A percentile compares a stretch with the other conserved stretches of the same genome.
These are phyloP conservation scores for Chloranthus sessilifolius DNA, from an alignment of 164 flowering plant genomes.

Conservation along the genomic window DNA sequence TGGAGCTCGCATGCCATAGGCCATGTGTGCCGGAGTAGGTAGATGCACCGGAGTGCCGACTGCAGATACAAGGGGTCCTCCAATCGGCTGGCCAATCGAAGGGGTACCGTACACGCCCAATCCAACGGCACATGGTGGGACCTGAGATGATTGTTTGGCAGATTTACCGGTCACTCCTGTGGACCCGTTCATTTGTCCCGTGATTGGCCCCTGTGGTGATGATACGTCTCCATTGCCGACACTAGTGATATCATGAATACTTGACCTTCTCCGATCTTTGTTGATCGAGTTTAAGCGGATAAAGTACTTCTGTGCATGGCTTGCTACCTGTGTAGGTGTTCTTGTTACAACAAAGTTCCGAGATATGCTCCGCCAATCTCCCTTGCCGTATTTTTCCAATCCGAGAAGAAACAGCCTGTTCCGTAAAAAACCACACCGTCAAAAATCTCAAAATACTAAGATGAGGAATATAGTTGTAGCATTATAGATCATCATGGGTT, in stretches of 20 bases:
- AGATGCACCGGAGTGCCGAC: conserved; percentile 85
- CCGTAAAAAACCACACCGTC: conserved; percentile 1
- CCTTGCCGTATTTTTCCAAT: conserved; percentile 90
- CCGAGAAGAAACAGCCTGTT: conserved; percentile 87
- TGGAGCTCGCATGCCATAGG: conserved; percentile 67
- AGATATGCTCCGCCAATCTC: conserved; percentile 95
- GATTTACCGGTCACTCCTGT: conserved; percentile 42
- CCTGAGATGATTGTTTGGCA: conserved; percentile 41
- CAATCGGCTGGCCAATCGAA: conserved; percentile 78
- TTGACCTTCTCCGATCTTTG: conserved; percentile 86
- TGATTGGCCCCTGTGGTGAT: conserved; percentile 69
- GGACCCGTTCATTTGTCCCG: conserved; percentile 62
- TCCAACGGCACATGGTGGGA: conserved; percentile 34
- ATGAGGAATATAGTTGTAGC: neutral
- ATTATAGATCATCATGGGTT: neutral
- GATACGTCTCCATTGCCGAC: conserved; percentile 54
- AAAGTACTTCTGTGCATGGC: conserved; percentile 94
- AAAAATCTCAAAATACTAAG: neutral
- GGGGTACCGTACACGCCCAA: conserved; percentile 57
- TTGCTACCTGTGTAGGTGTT: conserved; percentile 94
- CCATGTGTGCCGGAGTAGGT: conserved; percentile 60
- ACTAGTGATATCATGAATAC: conserved; percentile 91
- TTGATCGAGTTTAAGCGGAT: conserved; percentile 90
- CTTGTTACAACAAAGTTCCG: conserved; percentile 86
- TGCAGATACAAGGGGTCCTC: conserved; percentile 75